Evolutionary conservation across 2,329 filamentous ascomycete genomes (phyloP), one percentile per base, ranked within the genome.

Genomic region (Calonectria naviculata): DNA sequence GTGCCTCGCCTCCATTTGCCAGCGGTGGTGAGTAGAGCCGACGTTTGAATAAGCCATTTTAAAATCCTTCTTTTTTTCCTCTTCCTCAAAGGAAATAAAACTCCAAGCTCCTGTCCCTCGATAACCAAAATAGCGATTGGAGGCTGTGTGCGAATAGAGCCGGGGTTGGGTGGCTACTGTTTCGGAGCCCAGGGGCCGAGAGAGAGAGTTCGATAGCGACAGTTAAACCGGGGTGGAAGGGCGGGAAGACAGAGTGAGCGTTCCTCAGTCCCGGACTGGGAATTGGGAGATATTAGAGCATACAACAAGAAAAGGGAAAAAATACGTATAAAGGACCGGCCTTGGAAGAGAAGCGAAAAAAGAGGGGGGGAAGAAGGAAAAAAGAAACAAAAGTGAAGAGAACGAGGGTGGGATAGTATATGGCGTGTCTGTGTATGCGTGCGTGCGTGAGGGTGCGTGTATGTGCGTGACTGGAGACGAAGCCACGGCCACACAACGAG

Each of bases 251-350:
- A 36, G 10, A 36, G 34, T 36, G 21, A 7, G 24, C 24, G 65
- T 76, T 26, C 34, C 49, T 58, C 74, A 76, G 76, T 78, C 76
- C 62, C 73, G 67, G 74, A 78, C 76, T 74, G 68, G 65, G 67
- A 36, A 67, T 70, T 73, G 46, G 54, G 47, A 36, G 71, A 72
- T 38, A 76, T 73, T 73, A 76, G 68, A 31, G 54, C 70, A 68
- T 65, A 44, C 34, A 61, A 68, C 47, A 34, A n/a, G 34, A 36
- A 9, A 36, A 36, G 34, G 49, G 31, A 42, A 62, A 71, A 38
- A 38, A 58, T 70, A 38, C 26, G 34, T 26, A 58, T 46, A 38
- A 72, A 78, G 76, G 76, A 56, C 76, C 76, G 75, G 76, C 76
- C 76, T 78, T 77, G 68, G 67, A 74, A 71, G 71, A 72, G 68